Conservation (phyloP, 192 early-diverging fungal genomes). For the Entomortierella parvispora region DNA sequence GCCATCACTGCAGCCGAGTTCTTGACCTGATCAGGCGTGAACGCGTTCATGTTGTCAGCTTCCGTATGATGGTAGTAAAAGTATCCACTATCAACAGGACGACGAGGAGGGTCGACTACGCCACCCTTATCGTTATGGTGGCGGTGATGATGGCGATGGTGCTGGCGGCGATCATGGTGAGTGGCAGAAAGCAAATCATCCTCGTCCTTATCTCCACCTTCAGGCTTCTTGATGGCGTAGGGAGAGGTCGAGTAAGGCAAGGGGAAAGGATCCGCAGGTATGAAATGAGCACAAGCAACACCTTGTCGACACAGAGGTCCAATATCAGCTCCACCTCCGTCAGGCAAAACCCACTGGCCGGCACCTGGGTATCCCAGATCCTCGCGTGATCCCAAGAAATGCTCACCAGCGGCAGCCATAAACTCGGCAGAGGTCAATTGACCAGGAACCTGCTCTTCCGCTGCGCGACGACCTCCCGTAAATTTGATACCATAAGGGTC, state of each 20-base stretch:
- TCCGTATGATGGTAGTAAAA: conserved; percentile 67
- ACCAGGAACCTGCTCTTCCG: not conserved
- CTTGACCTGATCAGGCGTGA: conserved; percentile 60
- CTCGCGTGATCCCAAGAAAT: conserved; percentile 47
- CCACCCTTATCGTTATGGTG: not conserved
- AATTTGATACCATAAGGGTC: conserved; percentile 66
- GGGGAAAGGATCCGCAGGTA: conserved; percentile 56
- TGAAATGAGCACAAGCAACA: conserved; percentile 63
- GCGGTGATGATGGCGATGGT: not conserved
- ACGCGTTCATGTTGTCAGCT: conserved; percentile 58
- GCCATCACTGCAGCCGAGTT: conserved; percentile 64
- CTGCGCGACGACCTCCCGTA: conserved; percentile 16
- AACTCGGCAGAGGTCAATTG: not conserved
- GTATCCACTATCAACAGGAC: conserved; percentile 54
- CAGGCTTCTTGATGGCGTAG: conserved; percentile 25
- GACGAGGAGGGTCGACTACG: conserved; percentile 3
- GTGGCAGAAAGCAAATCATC: not conserved
- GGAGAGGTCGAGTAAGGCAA: conserved; percentile 38
- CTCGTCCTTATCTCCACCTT: not conserved
- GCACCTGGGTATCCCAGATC: conserved; percentile 53
- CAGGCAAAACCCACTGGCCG: conserved; percentile 50
- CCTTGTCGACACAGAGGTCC: conserved; percentile 58
- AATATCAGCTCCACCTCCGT: conserved; percentile 61
- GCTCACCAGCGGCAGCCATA: conserved; percentile 13
- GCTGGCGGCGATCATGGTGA: conserved; percentile 1